These are phyloP conservation scores for Exophiala xenobiotica DNA, from an alignment of 2,329 filamentous ascomycete genomes.

Conservation along the genomic window DNA sequence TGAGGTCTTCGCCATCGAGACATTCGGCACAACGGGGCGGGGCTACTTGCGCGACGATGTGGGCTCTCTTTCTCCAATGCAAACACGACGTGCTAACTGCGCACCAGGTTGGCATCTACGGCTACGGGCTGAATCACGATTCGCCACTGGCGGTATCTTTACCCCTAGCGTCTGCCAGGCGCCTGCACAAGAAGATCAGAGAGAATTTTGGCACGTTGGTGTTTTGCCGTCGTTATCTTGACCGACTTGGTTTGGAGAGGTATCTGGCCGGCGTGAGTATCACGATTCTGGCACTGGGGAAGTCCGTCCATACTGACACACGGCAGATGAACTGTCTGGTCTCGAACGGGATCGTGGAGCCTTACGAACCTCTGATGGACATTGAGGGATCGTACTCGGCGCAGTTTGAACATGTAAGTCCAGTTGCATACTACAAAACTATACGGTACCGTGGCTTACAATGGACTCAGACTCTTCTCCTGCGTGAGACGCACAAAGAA, in stretches of 20 bases:
- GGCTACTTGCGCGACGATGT: conserved; percentile 52
- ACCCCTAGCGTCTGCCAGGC: conserved; percentile 55
- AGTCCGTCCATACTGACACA: background rate
- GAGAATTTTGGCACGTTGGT: conserved; percentile 63
- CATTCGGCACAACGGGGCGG: conserved; percentile 56
- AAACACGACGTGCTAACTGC: conserved; percentile 2
- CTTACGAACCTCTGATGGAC: conserved; percentile 58
- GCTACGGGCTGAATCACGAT: conserved; percentile 48
- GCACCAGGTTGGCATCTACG: conserved; percentile 51
- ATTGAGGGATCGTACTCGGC: conserved; percentile 61
- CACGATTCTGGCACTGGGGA: background rate
- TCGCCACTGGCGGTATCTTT: conserved; percentile 37
- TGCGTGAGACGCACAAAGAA: conserved; percentile 44
- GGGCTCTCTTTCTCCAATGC: conserved; percentile 19
- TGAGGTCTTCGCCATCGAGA: conserved; percentile 60
- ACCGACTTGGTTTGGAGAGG: conserved; percentile 60
- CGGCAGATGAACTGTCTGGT: conserved; percentile 58
- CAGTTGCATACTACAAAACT: background rate
- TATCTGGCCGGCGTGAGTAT: conserved; percentile 58
- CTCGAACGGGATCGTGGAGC: conserved; percentile 57
- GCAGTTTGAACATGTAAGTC: conserved; percentile 60
- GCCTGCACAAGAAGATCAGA: conserved; percentile 58
- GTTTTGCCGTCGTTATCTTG: conserved; percentile 62
- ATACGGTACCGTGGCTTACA: conserved; percentile 13
- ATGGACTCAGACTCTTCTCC: conserved; percentile 37